Conservation (phyloP, 306 rosid genomes). For the Vigna nakashimae region DNA sequence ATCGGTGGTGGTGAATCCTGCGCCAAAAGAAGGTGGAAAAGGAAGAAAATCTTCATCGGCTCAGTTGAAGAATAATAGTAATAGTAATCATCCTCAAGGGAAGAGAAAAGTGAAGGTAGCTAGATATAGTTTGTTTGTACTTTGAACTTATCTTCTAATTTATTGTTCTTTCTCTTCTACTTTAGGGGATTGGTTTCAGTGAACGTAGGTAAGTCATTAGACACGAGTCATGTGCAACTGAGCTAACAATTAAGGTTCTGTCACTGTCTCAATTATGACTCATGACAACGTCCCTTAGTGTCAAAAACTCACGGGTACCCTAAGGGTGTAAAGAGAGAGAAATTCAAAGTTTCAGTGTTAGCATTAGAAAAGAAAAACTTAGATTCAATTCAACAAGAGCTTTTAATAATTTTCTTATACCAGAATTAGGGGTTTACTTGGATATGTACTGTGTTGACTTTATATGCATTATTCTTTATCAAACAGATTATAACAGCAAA, state of each 20-base stretch:
- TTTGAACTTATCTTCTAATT: conserved; percentile 12
- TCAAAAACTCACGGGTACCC: conserved; percentile 56
- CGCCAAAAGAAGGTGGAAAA: conserved; percentile 47
- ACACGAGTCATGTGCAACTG: conserved; percentile 8
- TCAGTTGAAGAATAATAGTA: conserved; percentile 52
- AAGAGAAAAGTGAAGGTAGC: conserved; percentile 87
- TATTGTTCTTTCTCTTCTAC: background rate
- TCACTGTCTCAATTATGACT: conserved; percentile 44
- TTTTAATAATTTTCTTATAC: background rate
- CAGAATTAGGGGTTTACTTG: too few species aligned
- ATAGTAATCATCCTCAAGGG: conserved; percentile 58
- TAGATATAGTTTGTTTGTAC: background rate
- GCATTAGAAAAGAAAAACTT: background rate
- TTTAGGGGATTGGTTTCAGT: background rate
- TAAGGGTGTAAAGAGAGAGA: background rate
- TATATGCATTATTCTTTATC: too few species aligned
- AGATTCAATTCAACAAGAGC: background rate
- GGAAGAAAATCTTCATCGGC: conserved; percentile 64
- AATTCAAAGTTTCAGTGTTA: background rate
- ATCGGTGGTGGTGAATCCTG: conserved; percentile 25
- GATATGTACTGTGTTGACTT: too few species aligned
- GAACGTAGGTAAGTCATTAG: conserved; percentile 2
- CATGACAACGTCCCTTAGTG: conserved; percentile 8
- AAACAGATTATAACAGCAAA: too few species aligned
- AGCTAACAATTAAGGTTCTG: conserved; percentile 33